phyloP scores from a whole-genome alignment of 352 stramenopile species.

The Chrysophaeum taylorii region DNA sequence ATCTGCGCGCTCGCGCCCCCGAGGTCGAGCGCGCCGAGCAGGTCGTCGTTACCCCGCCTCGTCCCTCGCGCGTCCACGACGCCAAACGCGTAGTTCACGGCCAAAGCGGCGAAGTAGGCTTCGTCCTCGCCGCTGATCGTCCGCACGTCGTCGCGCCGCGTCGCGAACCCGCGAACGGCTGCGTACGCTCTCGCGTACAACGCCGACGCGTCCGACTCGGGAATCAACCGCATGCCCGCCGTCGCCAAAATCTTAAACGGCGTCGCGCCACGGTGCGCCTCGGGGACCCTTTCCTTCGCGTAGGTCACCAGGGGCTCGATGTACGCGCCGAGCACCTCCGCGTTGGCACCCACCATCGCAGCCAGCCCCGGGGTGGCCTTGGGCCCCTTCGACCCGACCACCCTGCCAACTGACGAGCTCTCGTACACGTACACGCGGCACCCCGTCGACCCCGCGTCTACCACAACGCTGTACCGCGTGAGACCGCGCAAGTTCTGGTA shows the following conservation, averaged over 20 bases:
- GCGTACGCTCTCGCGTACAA: background rate
- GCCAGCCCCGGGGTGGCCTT: background rate
- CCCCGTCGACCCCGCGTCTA: constrained; percentile 3
- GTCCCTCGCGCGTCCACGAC: background rate
- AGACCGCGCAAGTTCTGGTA: too few relatives aligned
- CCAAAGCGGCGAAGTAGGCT: background rate
- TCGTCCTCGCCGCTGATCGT: constrained; percentile 13
- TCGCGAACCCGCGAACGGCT: too few relatives aligned
- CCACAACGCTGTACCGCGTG: too few relatives aligned
- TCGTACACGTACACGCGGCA: constrained; percentile 9
- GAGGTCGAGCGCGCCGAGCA: constrained; percentile 1
- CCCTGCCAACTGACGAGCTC: too few relatives aligned
- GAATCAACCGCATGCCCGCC: constrained; percentile 1
- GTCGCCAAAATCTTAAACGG: too few relatives aligned
- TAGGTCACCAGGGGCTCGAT: background rate
- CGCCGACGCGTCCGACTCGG: background rate
- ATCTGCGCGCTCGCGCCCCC: constrained; percentile 1
- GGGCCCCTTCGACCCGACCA: background rate
- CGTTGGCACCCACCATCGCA: background rate
- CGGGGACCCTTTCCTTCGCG: background rate
- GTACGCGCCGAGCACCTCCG: too few relatives aligned
- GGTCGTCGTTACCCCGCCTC: background rate
- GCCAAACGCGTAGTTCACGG: background rate
- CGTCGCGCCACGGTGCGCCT: background rate
- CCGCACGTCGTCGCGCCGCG: background rate